These are phyloP conservation scores for Nothophoma quercina DNA, from an alignment of 2,329 filamentous ascomycete species.

Conservation along the genomic window DNA sequence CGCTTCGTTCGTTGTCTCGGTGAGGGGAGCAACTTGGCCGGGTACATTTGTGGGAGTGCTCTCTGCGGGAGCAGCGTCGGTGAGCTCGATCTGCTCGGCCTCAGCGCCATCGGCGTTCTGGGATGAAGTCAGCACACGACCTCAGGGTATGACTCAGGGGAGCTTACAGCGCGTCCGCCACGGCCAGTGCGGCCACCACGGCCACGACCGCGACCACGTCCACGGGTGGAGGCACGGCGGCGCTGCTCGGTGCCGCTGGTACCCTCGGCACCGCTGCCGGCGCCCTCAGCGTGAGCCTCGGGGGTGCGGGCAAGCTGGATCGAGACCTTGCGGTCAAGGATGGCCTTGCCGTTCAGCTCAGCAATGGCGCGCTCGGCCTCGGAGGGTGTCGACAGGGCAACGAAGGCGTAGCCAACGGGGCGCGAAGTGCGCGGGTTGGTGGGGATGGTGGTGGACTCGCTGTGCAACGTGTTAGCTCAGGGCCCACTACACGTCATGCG, in stretches of 20 bases:
- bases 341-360: constrained; percentile 96
- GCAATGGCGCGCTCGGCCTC: constrained; percentile 96
- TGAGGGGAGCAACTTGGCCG: constrained; percentile 58
- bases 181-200: constrained; percentile 67
- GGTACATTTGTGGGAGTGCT: constrained; percentile 59
- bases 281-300: constrained; percentile 79
- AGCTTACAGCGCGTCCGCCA: constrained; percentile 73
- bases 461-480: constrained; percentile 54
- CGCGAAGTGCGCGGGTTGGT: constrained; percentile 99
- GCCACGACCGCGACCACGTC: constrained; percentile 64
- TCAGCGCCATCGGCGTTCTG: constrained; percentile 55
- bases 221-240: constrained; percentile 63
- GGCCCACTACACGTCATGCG: constrained; percentile 21
- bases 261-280: constrained; percentile 76
- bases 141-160: constrained; percentile 20
- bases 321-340: constrained; percentile 98
- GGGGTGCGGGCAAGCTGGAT: constrained; percentile 99
- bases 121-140: background rate
- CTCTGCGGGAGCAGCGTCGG: constrained; percentile 55
- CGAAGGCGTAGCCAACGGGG: constrained; percentile 98
- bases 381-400: constrained; percentile 91
- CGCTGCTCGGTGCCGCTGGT: constrained; percentile 70
- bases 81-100: constrained; percentile 55
- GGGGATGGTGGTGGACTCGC: constrained; percentile 98
- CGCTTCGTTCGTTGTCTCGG: constrained; percentile 61